phyloP scores from a whole-genome alignment of 1,284 basidiomycete genomes.

The Rhodotorula sp. region DNA sequence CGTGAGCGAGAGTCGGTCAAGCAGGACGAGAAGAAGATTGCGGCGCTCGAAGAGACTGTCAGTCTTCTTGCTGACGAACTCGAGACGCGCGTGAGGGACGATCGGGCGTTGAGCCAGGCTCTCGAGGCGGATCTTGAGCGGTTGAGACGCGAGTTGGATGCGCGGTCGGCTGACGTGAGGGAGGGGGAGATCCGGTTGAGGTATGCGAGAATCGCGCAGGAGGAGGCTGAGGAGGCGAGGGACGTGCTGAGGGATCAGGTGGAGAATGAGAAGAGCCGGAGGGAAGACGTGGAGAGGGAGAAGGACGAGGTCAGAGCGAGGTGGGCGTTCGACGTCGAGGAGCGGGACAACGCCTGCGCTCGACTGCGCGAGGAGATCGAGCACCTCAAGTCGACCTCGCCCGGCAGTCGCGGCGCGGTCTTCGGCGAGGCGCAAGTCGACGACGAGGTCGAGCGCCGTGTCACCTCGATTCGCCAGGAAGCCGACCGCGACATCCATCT shows the following conservation, averaged over 20 bases:
- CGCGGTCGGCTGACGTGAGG: not conserved
- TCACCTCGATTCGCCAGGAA: not conserved
- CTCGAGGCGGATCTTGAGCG: slow-evolving; percentile 21
- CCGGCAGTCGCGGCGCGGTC: not conserved
- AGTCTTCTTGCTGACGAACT: slow-evolving; percentile 30
- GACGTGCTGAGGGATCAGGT: not conserved
- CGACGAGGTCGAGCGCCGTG: slow-evolving; percentile 7
- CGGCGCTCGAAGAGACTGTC: slow-evolving; percentile 32
- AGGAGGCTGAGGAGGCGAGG: slow-evolving; percentile 6
- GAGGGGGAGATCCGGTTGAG: slow-evolving; percentile 26
- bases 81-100: slow-evolving; percentile 27
- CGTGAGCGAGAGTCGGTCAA: not conserved
- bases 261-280: not conserved
- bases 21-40: slow-evolving; percentile 14
- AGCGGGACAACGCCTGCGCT: slow-evolving; percentile 11
- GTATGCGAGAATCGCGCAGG: slow-evolving; percentile 1
- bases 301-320: not conserved
- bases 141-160: not conserved
- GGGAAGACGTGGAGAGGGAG: not conserved
- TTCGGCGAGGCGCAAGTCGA: not conserved
- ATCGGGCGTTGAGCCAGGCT: not conserved
- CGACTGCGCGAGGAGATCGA: slow-evolving; percentile 17
- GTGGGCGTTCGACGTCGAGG: slow-evolving; percentile 15
- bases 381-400: not conserved
- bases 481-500: not conserved